phyloP scores from a whole-genome alignment of 192 early-diverging fungal species.

The Gigaspora rosea region DNA sequence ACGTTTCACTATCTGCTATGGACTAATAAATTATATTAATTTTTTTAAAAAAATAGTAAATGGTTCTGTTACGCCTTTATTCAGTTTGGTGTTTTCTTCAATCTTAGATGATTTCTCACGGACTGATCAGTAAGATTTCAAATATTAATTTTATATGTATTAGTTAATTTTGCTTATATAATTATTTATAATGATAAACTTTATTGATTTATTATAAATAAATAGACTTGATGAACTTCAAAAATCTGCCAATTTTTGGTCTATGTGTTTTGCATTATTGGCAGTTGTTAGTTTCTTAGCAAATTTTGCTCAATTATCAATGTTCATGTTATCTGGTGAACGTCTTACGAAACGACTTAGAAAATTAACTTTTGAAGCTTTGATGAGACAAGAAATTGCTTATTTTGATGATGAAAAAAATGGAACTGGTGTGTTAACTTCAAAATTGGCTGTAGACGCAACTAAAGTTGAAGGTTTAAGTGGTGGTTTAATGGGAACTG shows the following conservation, averaged over 20 bases:
- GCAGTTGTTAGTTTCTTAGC: conserved; percentile 38
- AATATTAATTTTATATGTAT: too few relatives aligned
- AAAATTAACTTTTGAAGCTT: conserved; percentile 62
- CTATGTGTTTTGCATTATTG: conserved; percentile 47
- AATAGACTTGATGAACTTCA: not conserved
- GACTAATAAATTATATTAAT: not conserved
- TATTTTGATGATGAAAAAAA: conserved; percentile 84
- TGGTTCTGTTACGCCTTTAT: not conserved
- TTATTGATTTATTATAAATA: not conserved
- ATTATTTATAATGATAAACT: not conserved
- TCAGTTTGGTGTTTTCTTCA: not conserved
- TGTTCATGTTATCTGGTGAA: conserved; percentile 35
- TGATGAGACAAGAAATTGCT: conserved; percentile 82
- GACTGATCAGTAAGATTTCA: not conserved
- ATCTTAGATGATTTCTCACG: not conserved
- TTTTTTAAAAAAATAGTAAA: not conserved
- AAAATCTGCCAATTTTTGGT: conserved; percentile 48
- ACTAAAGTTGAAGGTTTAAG: conserved; percentile 22
- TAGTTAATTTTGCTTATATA: not conserved
- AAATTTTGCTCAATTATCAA: conserved; percentile 4
- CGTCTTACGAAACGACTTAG: conserved; percentile 60
- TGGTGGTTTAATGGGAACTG: conserved; percentile 12
- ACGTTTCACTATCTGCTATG: not conserved
- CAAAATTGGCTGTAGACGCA: conserved; percentile 81
- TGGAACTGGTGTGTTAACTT: conserved; percentile 80